Evolutionary conservation across 306 rosid species (phyloP).

Genomic region (Quercus dentata): DNA sequence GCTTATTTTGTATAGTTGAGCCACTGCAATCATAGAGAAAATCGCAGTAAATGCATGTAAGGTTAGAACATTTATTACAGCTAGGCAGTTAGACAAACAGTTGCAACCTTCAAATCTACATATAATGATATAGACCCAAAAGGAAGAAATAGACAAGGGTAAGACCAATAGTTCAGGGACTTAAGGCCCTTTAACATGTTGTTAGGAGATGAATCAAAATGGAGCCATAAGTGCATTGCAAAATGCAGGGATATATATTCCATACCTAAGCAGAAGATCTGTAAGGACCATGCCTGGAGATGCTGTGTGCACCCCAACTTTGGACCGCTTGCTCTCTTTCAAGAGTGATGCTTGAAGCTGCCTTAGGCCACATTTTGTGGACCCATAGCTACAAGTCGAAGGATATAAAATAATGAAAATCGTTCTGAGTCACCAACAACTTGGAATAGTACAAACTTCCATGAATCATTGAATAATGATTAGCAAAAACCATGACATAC

Average conservation of each 20-base stretch:
- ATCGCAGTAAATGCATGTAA: background rate
- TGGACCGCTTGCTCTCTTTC: slow-evolving; percentile 79
- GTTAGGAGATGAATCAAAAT: background rate
- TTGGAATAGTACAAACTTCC: background rate
- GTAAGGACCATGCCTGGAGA: slow-evolving; percentile 99
- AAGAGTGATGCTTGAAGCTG: slow-evolving; percentile 87
- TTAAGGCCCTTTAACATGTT: background rate
- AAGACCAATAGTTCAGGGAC: background rate
- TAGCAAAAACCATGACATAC: background rate
- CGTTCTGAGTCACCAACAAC: slow-evolving; percentile 12
- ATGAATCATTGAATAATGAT: slow-evolving; percentile 6
- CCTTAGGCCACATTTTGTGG: slow-evolving; percentile 91
- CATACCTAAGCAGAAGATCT: slow-evolving; percentile 79
- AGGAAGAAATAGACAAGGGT: background rate
- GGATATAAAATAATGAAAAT: slow-evolving; percentile 20
- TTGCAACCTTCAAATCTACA: background rate
- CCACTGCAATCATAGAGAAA: slow-evolving; percentile 57
- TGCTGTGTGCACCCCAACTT: slow-evolving; percentile 87
- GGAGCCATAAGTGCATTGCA: background rate
- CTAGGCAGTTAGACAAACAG: background rate
- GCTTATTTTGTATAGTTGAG: slow-evolving; percentile 72
- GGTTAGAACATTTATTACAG: slow-evolving; percentile 1
- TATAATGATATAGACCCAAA: background rate
- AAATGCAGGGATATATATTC: slow-evolving; percentile 7
- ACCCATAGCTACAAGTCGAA: slow-evolving; percentile 66